Evolutionary conservation across 192 early-diverging fungal species (phyloP).

Genomic region (Entomortierella beljakovae): DNA sequence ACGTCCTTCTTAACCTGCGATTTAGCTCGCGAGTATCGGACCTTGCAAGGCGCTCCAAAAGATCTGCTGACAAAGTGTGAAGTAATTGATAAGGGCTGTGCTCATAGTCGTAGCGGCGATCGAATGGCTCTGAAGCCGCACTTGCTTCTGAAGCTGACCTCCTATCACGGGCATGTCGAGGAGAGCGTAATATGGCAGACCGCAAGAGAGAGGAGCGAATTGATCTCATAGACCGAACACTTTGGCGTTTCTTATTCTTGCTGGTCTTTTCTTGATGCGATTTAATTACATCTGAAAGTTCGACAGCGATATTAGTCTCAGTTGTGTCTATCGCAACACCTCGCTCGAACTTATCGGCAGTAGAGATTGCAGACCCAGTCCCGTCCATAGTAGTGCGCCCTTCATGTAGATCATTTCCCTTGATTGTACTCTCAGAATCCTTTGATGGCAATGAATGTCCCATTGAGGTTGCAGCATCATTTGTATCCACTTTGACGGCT

Average conservation of each 20-base stretch:
- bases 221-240: constrained; percentile 27
- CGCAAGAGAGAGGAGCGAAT: constrained; percentile 24
- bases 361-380: not conserved
- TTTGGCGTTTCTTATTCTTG: constrained; percentile 29
- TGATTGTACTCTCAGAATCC: constrained; percentile 4
- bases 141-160: constrained; percentile 37
- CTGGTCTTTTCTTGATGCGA: not conserved
- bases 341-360: not conserved
- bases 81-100: constrained; percentile 60
- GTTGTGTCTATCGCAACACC: constrained; percentile 2
- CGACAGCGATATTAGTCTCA: not conserved
- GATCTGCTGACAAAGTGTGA: constrained; percentile 42
- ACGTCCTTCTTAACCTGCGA: constrained; percentile 59
- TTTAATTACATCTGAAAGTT: constrained; percentile 1
- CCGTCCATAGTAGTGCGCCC: not conserved
- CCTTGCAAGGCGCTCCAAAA: constrained; percentile 59
- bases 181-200: constrained; percentile 29
- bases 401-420: not conserved
- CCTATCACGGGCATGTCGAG: constrained; percentile 16
- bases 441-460: not conserved
- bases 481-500: constrained; percentile 4
- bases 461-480: not conserved
- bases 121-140: constrained; percentile 37
- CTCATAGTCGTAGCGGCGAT: constrained; percentile 35
- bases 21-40: constrained; percentile 67